Evolutionary conservation across 2,329 filamentous ascomycete species (phyloP).

Genomic region (Lachnellula suecica): DNA sequence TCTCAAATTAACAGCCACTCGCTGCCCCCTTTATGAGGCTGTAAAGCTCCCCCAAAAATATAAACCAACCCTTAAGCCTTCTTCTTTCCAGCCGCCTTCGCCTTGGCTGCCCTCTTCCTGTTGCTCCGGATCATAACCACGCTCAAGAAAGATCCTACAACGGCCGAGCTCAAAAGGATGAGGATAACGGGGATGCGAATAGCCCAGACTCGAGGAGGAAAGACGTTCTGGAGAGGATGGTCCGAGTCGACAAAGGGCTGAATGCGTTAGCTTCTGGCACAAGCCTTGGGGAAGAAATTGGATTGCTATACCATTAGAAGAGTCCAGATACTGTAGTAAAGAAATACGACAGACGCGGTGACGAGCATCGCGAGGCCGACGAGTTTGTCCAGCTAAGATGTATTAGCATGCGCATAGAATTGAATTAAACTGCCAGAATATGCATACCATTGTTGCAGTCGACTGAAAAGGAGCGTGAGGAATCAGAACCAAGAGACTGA

Average conservation of each 20-base stretch:
- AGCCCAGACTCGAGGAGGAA: slow-evolving; percentile 96
- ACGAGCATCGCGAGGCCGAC: slow-evolving; percentile 75
- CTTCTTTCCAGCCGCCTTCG: slow-evolving; percentile 81
- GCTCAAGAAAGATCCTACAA: slow-evolving; percentile 93
- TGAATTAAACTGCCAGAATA: too few species aligned
- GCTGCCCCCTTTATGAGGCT: background rate
- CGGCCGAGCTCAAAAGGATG: slow-evolving; percentile 84
- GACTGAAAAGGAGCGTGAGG: slow-evolving; percentile 28
- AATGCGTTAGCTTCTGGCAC: slow-evolving; percentile 14
- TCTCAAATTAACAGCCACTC: background rate
- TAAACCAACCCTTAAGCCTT: slow-evolving; percentile 79
- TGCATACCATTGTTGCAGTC: slow-evolving; percentile 33
- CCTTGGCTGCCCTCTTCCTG: slow-evolving; percentile 94
- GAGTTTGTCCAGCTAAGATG: slow-evolving; percentile 80
- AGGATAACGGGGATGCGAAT: slow-evolving; percentile 98
- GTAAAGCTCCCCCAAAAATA: too few species aligned
- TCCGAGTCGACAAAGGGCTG: slow-evolving; percentile 97
- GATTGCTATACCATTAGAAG: slow-evolving; percentile 77
- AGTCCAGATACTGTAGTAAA: slow-evolving; percentile 98
- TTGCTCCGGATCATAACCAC: slow-evolving; percentile 99
- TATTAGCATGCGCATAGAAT: slow-evolving; percentile 13
- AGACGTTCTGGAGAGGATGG: slow-evolving; percentile 90
- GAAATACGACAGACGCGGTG: slow-evolving; percentile 69
- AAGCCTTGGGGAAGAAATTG: slow-evolving; percentile 1
- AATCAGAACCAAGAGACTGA: slow-evolving; percentile 16